phyloP scores from a whole-genome alignment of 495 filamentous ascomycete species.

The Neurospora terricola region DNA sequence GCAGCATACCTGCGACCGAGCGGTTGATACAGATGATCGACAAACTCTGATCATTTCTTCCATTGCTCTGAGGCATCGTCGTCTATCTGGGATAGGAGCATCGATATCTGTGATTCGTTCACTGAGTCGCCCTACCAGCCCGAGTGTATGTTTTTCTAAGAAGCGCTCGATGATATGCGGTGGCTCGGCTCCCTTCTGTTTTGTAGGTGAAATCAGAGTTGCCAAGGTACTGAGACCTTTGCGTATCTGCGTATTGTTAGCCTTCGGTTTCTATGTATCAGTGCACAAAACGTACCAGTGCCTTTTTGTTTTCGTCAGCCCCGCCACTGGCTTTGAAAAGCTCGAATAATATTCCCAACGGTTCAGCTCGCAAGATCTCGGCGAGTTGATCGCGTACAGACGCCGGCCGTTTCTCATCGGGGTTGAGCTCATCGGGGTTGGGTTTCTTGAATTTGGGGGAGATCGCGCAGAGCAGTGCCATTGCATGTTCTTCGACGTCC shows the following conservation, averaged over 20 bases:
- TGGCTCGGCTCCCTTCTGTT: constrained; percentile 35
- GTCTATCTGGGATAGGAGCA: constrained; percentile 51
- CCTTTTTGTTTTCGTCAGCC: constrained; percentile 48
- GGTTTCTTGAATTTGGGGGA: constrained; percentile 57
- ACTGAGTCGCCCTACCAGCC: constrained; percentile 75
- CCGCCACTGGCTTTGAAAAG: constrained; percentile 76
- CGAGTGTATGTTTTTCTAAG: constrained; percentile 75
- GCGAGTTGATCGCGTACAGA: constrained; percentile 32
- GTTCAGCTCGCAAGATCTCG: constrained; percentile 64
- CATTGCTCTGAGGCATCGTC: constrained; percentile 67
- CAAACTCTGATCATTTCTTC: constrained; percentile 77
- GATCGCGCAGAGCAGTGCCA: constrained; percentile 54
- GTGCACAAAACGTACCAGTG: constrained; percentile 23
- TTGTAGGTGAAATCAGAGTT: constrained; percentile 43
- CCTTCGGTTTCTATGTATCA: background rate
- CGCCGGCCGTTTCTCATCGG: background rate
- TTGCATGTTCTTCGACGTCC: constrained; percentile 57
- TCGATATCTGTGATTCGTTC: constrained; percentile 66
- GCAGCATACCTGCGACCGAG: constrained; percentile 67
- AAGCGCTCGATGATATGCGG: constrained; percentile 64
- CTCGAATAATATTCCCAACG: constrained; percentile 64
- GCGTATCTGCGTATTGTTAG: constrained; percentile 35
- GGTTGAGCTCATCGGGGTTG: constrained; percentile 5
- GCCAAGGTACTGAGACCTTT: constrained; percentile 61
- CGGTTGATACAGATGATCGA: constrained; percentile 57